A percentile compares a stretch with the other conserved stretches of the same genome.
These are phyloP conservation scores for Straminergon stramineum DNA, from an alignment of 225 moss, liverwort and hornwort genomes.

Conservation along the genomic window DNA sequence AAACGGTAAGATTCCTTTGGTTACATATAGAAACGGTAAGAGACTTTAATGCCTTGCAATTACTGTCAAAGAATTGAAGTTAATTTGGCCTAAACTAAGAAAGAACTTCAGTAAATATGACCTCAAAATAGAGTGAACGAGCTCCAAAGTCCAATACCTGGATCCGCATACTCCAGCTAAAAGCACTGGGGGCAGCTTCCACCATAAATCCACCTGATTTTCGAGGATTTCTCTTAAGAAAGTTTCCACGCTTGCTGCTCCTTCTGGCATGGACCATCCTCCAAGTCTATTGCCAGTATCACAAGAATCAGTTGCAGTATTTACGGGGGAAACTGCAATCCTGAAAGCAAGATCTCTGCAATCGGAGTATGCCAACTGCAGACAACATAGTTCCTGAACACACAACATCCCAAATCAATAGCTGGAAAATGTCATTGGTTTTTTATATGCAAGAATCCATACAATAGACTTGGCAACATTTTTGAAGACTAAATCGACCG, in stretches of 20 bases:
- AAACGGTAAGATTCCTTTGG: not conserved
- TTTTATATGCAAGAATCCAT: not conserved
- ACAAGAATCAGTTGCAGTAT: not conserved
- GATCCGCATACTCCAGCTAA: constrained; percentile 27
- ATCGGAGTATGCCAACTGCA: constrained; percentile 29
- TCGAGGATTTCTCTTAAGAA: constrained; percentile 17
- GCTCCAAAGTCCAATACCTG: constrained; percentile 8
- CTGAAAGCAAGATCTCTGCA: constrained; percentile 31
- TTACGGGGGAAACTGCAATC: not conserved
- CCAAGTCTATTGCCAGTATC: not conserved
- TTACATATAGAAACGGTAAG: not conserved
- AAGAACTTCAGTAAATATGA: not conserved
- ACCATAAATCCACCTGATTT: constrained; percentile 27
- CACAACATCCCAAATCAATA: not conserved
- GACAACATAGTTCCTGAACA: constrained; percentile 38
- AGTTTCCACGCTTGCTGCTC: not conserved
- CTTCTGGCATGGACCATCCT: not conserved
- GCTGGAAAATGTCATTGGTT: not conserved
- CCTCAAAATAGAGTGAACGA: not conserved
- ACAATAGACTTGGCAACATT: not conserved
- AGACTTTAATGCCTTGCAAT: not conserved
- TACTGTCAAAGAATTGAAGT: not conserved
- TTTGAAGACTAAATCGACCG: not conserved
- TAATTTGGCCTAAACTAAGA: not conserved
- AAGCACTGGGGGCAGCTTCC: constrained; percentile 33